Percentiles rank a stretch among this genome's conserved stretches.
Conservation (phyloP, 1,139 yeast genomes). For the Candida sanyaensis region DNA sequence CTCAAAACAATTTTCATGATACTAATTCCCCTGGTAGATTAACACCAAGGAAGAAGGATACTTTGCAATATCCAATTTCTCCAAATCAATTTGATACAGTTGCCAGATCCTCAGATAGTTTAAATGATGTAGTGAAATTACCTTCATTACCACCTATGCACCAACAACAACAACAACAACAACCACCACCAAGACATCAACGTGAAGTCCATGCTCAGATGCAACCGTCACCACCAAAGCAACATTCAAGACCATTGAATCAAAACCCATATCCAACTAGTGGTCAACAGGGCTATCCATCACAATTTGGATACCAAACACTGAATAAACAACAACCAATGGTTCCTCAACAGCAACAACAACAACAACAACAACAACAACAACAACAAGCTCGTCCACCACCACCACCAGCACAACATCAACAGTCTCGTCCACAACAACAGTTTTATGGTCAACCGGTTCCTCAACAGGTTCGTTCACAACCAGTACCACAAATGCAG, state of each 20-base stretch:
- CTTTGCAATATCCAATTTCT: slow-evolving; percentile 16
- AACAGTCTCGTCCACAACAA: slow-evolving; percentile 2
- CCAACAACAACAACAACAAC: slow-evolving; percentile 12
- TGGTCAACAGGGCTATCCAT: slow-evolving; percentile 8
- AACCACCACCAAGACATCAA: slow-evolving; percentile 12
- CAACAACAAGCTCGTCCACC: neutral
- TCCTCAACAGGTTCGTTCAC: slow-evolving; percentile 4
- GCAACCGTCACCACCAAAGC: slow-evolving; percentile 4
- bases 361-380: neutral
- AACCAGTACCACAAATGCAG: slow-evolving; percentile 8
- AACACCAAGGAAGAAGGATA: slow-evolving; percentile 11
- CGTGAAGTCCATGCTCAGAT: slow-evolving; percentile 10
- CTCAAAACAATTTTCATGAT: slow-evolving; percentile 30
- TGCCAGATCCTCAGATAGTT: slow-evolving; percentile 7
- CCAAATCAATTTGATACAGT: slow-evolving; percentile 11
- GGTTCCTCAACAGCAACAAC: slow-evolving; percentile 11
- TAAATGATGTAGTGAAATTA: neutral
- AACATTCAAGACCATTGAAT: slow-evolving; percentile 8
- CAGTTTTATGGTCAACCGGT: neutral
- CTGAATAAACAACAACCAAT: slow-evolving; percentile 13
- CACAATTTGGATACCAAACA: slow-evolving; percentile 6
- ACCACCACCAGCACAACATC: neutral
- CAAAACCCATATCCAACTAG: slow-evolving; percentile 7
- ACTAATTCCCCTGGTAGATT: slow-evolving; percentile 13
- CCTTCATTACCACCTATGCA: slow-evolving; percentile 6